These are phyloP conservation scores for Russula compacta DNA, from an alignment of 768 basidiomycete genomes.

Conservation along the genomic window DNA sequence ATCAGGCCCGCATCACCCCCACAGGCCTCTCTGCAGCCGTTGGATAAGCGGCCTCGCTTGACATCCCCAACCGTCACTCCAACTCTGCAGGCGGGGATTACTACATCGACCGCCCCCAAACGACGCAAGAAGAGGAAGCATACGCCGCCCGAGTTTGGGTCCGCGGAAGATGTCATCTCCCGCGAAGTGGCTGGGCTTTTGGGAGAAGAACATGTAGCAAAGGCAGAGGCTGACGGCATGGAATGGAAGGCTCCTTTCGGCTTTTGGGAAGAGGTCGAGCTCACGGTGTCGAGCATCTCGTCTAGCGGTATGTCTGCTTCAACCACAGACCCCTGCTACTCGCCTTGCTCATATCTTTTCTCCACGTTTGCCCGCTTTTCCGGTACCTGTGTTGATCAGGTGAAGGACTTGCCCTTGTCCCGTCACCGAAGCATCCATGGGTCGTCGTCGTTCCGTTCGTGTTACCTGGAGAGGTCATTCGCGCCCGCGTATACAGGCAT, in stretches of 20 bases:
- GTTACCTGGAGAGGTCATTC: slow-evolving; percentile 74
- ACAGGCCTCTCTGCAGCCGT: slow-evolving; percentile 5
- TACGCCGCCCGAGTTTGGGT: slow-evolving; percentile 49
- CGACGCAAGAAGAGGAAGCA: slow-evolving; percentile 31
- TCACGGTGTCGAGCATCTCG: slow-evolving; percentile 52
- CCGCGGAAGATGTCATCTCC: slow-evolving; percentile 66
- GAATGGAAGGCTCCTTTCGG: slow-evolving; percentile 55
- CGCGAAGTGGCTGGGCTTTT: slow-evolving; percentile 62
- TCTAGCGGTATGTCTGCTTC: slow-evolving; percentile 44
- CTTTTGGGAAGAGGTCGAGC: slow-evolving; percentile 52
- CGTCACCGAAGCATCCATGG: slow-evolving; percentile 52
- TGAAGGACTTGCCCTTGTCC: slow-evolving; percentile 52
- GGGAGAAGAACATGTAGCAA: slow-evolving; percentile 47
- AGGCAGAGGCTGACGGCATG: slow-evolving; percentile 36
- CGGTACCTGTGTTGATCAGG: slow-evolving; percentile 32
- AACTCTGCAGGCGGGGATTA: background rate
- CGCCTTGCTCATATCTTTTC: background rate
- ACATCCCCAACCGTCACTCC: background rate
- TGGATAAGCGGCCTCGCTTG: slow-evolving; percentile 29
- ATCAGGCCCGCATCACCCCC: background rate
- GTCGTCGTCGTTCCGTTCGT: slow-evolving; percentile 76
- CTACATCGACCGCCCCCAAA: slow-evolving; percentile 9
- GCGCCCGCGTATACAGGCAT: slow-evolving; percentile 62
- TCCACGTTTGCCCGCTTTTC: background rate
- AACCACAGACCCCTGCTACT: background rate